Base-by-base conservation (phyloP, 192 early-diverging fungal species). In the Mortierella hygrophila region DNA sequence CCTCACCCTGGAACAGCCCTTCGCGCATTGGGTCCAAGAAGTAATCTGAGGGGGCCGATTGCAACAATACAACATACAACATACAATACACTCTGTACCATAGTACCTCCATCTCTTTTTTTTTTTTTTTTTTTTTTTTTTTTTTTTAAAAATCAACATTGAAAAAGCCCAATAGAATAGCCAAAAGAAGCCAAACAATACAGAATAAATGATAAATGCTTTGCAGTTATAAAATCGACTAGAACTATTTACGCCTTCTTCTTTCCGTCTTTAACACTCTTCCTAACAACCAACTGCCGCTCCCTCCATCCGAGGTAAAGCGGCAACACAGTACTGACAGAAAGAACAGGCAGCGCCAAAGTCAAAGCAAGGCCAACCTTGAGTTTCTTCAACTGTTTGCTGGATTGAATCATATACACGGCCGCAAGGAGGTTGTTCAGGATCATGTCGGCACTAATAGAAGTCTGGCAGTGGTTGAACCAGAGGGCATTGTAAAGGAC, bases 401-500 rank as follows among this genome's bases (percentile, higher is more conserved):
- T 86, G 18, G 84, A 78, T 70, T 78, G 84, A 54, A 86, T 40
- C 73, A 86, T 81, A 46, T 77, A 86, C 0, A 77, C 38, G 2
- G 79, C 84, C 2, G 84, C 79, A 63, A 86, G 49, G 41, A 86
- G 15, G 32, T 80, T 86, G 54, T 86, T 86, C 37, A 81, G 81
- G 13, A 86, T 23, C 79, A 86, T 54, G 69, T 86, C 84, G 0
- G 84, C 84, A 41, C 84, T 86, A 72, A 86, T 86, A 1, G 84
- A 86, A 10, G 84, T 86, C 54, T 86, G 84, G 52, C 84, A 86
- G 37, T 86, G 84, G 68, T 86, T 86, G 65, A 57, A 77, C 79
- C 79, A 86, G 3, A 86, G 76, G 2, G 84, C 79, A 8, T 38
- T 63, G 79, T 81, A 86, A 2, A 86, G 60, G 1, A 73, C 49